A percentile compares a stretch with the other conserved stretches of the same genome.
phyloP scores from a whole-genome alignment of 495 filamentous ascomycete genomes.

The Aspergillus steynii region DNA sequence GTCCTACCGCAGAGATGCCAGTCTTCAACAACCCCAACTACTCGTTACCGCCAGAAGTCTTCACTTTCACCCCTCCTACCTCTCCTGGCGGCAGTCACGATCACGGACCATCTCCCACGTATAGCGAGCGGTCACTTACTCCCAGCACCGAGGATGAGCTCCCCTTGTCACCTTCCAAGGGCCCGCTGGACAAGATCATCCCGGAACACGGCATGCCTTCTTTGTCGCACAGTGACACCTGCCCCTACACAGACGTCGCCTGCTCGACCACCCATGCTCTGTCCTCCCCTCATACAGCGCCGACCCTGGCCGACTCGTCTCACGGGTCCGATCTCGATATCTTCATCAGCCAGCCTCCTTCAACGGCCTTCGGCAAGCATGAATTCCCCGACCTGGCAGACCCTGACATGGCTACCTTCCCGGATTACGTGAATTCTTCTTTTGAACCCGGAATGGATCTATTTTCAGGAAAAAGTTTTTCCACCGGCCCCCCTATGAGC shows the following conservation, averaged over 20 bases:
- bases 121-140: constrained; percentile 45
- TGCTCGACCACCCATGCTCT: constrained; percentile 32
- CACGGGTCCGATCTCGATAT: constrained; percentile 47
- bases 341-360: constrained; percentile 44
- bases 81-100: constrained; percentile 43
- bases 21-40: constrained; percentile 45
- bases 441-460: constrained; percentile 37
- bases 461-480: constrained; percentile 39
- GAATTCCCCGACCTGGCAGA: constrained; percentile 34
- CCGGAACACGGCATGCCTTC: constrained; percentile 27
- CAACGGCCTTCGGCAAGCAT: constrained; percentile 32
- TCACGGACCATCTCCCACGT: constrained; percentile 49
- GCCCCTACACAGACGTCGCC: constrained; percentile 34
- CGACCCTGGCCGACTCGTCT: constrained; percentile 41
- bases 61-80: constrained; percentile 50
- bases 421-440: constrained; percentile 35
- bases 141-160: constrained; percentile 46
- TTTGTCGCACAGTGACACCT: constrained; percentile 30
- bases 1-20: constrained; percentile 34
- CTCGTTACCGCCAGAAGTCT: constrained; percentile 39
- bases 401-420: constrained; percentile 32
- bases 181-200: constrained; percentile 22
- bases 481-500: constrained; percentile 28
- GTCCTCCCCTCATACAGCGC: constrained; percentile 42
- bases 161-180: constrained; percentile 33